These are phyloP conservation scores for Irpex sp. DNA, from an alignment of 1,284 basidiomycete genomes.

Conservation along the genomic window DNA sequence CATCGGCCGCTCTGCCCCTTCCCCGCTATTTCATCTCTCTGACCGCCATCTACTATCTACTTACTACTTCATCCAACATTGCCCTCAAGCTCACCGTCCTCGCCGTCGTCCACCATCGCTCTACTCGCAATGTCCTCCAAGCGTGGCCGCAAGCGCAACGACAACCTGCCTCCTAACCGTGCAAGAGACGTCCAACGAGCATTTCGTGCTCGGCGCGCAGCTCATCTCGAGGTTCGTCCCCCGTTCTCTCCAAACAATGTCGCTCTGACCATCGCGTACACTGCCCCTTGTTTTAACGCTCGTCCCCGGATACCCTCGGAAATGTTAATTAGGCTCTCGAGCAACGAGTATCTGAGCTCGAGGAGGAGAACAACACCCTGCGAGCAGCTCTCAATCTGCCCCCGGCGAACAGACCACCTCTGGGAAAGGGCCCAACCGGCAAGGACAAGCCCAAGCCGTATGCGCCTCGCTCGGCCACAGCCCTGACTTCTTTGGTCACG, in stretches of 20 bases:
- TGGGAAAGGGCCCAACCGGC: constrained; percentile 80
- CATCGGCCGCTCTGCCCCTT: constrained; percentile 24
- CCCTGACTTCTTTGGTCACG: constrained; percentile 2
- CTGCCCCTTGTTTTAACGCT: background rate
- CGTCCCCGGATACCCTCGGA: constrained; percentile 1
- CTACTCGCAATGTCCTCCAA: constrained; percentile 66
- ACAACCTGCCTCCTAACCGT: constrained; percentile 87
- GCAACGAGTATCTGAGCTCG: constrained; percentile 76
- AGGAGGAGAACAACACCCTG: constrained; percentile 80
- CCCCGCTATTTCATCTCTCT: constrained; percentile 21
- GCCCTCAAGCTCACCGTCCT: constrained; percentile 8
- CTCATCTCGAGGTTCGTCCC: constrained; percentile 74
- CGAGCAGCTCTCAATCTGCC: constrained; percentile 76
- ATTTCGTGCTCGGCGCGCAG: constrained; percentile 86
- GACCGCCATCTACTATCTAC: constrained; percentile 3
- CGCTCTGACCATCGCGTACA: constrained; percentile 14
- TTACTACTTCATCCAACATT: constrained; percentile 1
- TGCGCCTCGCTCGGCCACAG: constrained; percentile 24
- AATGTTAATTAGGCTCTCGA: constrained; percentile 63
- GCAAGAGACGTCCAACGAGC: constrained; percentile 91
- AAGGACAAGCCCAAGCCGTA: constrained; percentile 66
- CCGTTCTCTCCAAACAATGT: constrained; percentile 13
- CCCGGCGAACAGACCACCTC: constrained; percentile 62
- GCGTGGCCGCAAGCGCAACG: constrained; percentile 88
- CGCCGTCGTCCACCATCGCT: constrained; percentile 14